These are phyloP conservation scores for Penicillium robsamsonii DNA, from an alignment of 495 filamentous ascomycete species.

Conservation along the genomic window DNA sequence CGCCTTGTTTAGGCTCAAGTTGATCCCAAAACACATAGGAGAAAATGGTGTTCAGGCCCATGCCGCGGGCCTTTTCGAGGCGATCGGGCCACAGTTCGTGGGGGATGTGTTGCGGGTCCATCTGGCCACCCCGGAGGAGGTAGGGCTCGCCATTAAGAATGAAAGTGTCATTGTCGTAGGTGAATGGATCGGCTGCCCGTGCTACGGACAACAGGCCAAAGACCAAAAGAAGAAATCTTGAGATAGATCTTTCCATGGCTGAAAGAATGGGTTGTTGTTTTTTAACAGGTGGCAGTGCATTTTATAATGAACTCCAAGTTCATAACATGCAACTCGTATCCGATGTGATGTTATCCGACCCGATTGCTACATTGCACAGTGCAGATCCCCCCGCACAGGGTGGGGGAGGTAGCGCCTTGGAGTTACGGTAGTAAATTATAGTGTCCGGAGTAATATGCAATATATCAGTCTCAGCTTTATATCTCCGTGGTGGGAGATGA, in stretches of 20 bases:
- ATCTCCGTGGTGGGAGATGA: too few species aligned
- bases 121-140: slow-evolving; percentile 46
- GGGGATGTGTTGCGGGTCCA: slow-evolving; percentile 49
- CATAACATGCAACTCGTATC: too few species aligned
- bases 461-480: too few species aligned
- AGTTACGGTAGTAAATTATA: background rate
- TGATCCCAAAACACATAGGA: slow-evolving; percentile 50
- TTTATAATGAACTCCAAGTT: background rate
- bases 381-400: background rate
- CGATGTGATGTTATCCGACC: too few species aligned
- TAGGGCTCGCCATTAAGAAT: slow-evolving; percentile 41
- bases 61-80: slow-evolving; percentile 38
- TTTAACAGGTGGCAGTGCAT: background rate
- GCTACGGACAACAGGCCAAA: slow-evolving; percentile 5
- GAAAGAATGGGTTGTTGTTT: background rate
- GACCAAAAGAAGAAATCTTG: slow-evolving; percentile 3
- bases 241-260: background rate
- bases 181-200: slow-evolving; percentile 14
- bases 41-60: slow-evolving; percentile 50
- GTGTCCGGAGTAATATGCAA: too few species aligned
- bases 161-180: slow-evolving; percentile 31
- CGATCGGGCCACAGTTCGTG: slow-evolving; percentile 41
- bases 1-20: slow-evolving; percentile 36
- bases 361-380: too few species aligned
- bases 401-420: background rate